Evolutionary conservation across 768 basidiomycete genomes (phyloP), one percentile per base, ranked within the genome.

Genomic region (Obba rivulosa): DNA sequence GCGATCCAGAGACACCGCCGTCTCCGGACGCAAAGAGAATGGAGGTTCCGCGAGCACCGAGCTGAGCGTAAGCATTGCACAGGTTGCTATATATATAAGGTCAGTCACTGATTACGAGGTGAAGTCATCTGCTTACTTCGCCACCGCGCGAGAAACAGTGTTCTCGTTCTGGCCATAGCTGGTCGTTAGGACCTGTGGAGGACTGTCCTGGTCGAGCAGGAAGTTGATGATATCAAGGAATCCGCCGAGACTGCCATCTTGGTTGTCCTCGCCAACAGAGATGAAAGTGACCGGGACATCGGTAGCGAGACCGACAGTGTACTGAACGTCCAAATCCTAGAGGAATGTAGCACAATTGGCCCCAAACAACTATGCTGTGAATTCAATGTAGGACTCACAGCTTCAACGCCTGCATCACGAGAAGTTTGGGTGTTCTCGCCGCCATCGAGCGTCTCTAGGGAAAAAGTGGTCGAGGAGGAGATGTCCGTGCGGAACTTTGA

Each of bases 361-460:
- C 57, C 61, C 57, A 17, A 8, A n/a, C 7, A 5, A 39, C 8
- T 39, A 17, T 39, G 38, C 38, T 5, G 46, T 23, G 50, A 40
- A 4, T 38, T 5, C 21, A 17, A n/a, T 39, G 36, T 13, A 16
- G 4, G n/a, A 17, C 28, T 5, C 16, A 21, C 38, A 31, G 28
- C 28, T 13, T 31, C 28, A 31, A 31, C 28, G 22, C 85, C 84
- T n/a, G 85, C 79, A 18, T 68, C 57, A 0, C 63, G 41, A 9
- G 31, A 43, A 14, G 37, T 64, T 17, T 69, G 46, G 31, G 85
- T 78, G 52, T 73, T 72, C 55, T 83, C 79, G 46, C 69, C 46
- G 1, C 82, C 83, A 41, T 77, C 86, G 78, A 54, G 49, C 11
- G 54, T 56, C 31, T 60, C 54, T 3, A 57, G 42, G 3, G 51